Evolutionary conservation across 768 basidiomycete genomes (phyloP).

Genomic region (Rhizopogon rudus): DNA sequence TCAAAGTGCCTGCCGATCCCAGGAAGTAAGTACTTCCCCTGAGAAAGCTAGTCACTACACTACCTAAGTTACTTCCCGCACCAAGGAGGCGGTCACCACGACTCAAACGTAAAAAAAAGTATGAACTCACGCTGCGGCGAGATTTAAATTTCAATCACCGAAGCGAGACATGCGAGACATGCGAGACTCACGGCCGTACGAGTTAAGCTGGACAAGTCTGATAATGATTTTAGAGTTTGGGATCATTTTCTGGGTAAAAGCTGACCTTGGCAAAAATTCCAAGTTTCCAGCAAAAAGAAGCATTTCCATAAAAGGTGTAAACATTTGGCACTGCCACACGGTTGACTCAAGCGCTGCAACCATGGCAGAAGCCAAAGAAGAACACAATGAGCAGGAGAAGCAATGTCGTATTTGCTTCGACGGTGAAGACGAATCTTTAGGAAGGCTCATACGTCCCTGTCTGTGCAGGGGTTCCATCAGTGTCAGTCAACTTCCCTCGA

Average conservation of each 20-base stretch:
- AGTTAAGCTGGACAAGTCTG: neutral
- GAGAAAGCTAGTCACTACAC: neutral
- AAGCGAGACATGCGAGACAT: neutral
- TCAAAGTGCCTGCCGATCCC: neutral
- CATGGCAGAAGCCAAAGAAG: slow-evolving; percentile 7
- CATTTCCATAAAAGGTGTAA: too few species aligned
- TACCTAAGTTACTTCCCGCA: neutral
- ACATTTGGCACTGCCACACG: neutral
- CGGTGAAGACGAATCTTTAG: slow-evolving; percentile 55
- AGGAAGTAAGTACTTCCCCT: neutral
- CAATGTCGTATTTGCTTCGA: slow-evolving; percentile 87
- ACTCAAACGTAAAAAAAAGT: neutral
- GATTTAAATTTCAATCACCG: neutral
- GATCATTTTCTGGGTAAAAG: too few species aligned
- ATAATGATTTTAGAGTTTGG: neutral
- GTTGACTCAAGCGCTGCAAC: neutral
- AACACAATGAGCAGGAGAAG: slow-evolving; percentile 36
- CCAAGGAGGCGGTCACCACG: neutral
- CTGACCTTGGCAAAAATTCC: too few species aligned
- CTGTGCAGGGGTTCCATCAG: slow-evolving; percentile 73
- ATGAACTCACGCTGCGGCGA: neutral
- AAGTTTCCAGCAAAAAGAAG: too few species aligned
- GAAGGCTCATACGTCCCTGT: slow-evolving; percentile 74
- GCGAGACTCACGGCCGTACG: too few species aligned
- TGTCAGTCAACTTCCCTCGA: slow-evolving; percentile 27